Evolutionary conservation across 2,329 filamentous ascomycete species (phyloP).

Genomic region (Fusarium coicis): DNA sequence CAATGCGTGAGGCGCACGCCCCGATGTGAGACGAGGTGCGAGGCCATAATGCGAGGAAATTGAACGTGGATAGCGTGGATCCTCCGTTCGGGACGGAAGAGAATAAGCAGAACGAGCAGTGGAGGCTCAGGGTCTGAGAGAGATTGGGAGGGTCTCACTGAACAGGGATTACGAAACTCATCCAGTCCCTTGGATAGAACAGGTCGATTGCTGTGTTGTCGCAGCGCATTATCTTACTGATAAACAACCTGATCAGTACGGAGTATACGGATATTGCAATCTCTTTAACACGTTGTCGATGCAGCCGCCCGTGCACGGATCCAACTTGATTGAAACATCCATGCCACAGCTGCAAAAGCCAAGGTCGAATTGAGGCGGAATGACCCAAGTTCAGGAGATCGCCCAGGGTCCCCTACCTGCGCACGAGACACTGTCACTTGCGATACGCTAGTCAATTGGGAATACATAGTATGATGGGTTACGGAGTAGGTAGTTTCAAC

Average conservation of each 20-base stretch:
- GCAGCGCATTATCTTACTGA: not conserved
- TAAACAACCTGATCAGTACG: conserved; percentile 12
- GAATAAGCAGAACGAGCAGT: conserved; percentile 24
- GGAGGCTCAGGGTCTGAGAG: conserved; percentile 33
- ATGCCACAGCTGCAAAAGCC: conserved; percentile 5
- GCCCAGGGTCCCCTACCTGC: conserved; percentile 28
- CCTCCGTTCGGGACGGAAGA: conserved; percentile 12
- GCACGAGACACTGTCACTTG: conserved; percentile 31
- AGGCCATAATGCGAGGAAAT: conserved; percentile 28
- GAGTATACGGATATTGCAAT: no score
- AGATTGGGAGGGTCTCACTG: conserved; percentile 40
- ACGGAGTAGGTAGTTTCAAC: not conserved
- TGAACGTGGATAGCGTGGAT: conserved; percentile 30
- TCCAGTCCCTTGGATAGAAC: conserved; percentile 12
- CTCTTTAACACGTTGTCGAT: not conserved
- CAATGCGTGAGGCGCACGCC: conserved; percentile 19
- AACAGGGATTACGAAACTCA: conserved; percentile 40
- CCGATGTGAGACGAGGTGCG: conserved; percentile 20
- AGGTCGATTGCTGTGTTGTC: not conserved
- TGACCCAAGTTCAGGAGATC: conserved; percentile 31
- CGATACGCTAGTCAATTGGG: conserved; percentile 27
- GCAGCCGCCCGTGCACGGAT: conserved; percentile 14
- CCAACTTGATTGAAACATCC: not conserved
- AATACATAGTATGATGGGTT: conserved; percentile 37
- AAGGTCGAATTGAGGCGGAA: conserved; percentile 25